Evolutionary conservation across 1,139 yeast genomes (phyloP), one percentile per base, ranked within the genome.

Genomic region (Hansenula lynferdii): DNA sequence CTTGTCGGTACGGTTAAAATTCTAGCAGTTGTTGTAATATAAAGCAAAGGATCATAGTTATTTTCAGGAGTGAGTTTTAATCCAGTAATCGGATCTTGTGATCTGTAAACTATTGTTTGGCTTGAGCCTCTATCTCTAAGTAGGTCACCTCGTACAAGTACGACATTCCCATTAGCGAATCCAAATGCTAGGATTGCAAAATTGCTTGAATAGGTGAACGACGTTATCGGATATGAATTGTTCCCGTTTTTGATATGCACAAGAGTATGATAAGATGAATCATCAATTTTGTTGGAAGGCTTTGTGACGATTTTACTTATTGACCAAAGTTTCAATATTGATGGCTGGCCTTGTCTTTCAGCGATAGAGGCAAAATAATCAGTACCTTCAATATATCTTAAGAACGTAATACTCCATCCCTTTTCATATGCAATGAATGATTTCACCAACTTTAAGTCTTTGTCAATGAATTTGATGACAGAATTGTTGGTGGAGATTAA

Each of bases 81-180:
- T 0, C 89, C 85, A 0, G 98, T 90, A 20, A 94, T 72, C 0
- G 97, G 96, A 38, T 86, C 94, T 21, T 65, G 62, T 15, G 80
- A 72, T 46, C 83, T 85, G 53, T 79, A 86, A 1, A 90, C 78
- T 0, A 83, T 60, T 27, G 97, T 66, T 54, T 90, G 97, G 47
- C 92, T 76, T 5, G 96, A 79, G 0, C 98, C 98, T 42, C 96
- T 64, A 54, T 94, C 99, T 49, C 92, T 76, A 3, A 85, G 53
- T 33, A 94, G 62, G 58, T 92, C 98, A 7, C 98, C 99, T 44
- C 97, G 64, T 0, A 90, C 76, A 5, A 90, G 64, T 7, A 90
- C 67, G 3, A 90, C 92, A 21, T 80, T 72, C 8, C 99, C 99
- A 58, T 89, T 85, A 17, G 95, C 82, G 56, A 80, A 89, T 0